Evolutionary conservation across 2,329 filamentous ascomycete genomes (phyloP), one percentile per base, ranked within the genome.

Genomic region (Arthroderma uncinatum): DNA sequence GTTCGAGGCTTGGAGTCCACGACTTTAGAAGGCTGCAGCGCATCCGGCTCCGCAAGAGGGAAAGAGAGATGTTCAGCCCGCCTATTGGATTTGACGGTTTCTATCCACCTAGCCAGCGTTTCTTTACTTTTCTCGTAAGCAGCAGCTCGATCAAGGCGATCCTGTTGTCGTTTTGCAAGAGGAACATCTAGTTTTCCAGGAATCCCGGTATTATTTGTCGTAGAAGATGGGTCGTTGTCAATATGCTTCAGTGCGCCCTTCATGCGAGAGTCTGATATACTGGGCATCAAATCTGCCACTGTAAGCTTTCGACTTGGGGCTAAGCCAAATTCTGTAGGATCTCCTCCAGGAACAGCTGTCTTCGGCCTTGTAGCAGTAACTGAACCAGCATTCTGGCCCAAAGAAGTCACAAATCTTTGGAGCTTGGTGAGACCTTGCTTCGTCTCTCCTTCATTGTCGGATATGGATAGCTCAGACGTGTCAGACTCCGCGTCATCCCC

Each of bases 81-180:
- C 59, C 93, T 86, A 71, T 96, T 96, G 33, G 89, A 83, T 73
- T 96, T 95, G 66, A 98, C 90, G 0, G 93, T 97, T 60, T 96
- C 92, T 33, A 86, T 86, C 93, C 93, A 98, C 64, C 89, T 83
- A 61, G 88, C 84, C 25, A 98, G 77, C 0, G 90, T 92, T 71
- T 96, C 86, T 66, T 94, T 95, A 54, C 89, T 91, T 76, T 95
- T 91, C 36, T 90, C 83, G 64, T 91, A 94, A 2, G 93, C 93
- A 23, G 84, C 89, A 55, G 78, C 77, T 54, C 93, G 87, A 66
- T 95, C 86, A 14, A 96, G 73, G 53, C 84, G 83, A 67, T 91
- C 90, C 70, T 97, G 92, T 64, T 95, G 87, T 60, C 91, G 82
- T 68, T 87, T 90, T 1, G 89, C 83, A 4, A 96, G 78, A 12